These are phyloP conservation scores for Didymella arachidicola DNA, from an alignment of 2,329 filamentous ascomycete genomes.

Conservation along the genomic window DNA sequence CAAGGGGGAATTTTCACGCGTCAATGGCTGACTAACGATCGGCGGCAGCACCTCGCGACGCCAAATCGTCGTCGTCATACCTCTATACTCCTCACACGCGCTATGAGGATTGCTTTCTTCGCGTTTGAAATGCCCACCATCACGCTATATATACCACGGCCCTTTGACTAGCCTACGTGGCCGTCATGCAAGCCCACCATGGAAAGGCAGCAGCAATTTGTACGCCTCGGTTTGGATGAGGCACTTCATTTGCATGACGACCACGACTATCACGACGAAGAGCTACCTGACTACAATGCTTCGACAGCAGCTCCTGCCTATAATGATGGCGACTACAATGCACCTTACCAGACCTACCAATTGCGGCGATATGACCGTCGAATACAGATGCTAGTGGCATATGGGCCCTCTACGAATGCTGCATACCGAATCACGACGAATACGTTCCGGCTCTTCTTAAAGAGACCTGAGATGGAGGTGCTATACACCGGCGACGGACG, in stretches of 20 bases:
- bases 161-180: slow-evolving; percentile 22
- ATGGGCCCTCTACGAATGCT: slow-evolving; percentile 23
- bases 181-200: slow-evolving; percentile 25
- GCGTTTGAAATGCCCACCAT: slow-evolving; percentile 13
- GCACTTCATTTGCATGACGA: slow-evolving; percentile 27
- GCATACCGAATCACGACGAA: slow-evolving; percentile 41
- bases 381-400: slow-evolving; percentile 35
- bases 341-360: slow-evolving; percentile 32
- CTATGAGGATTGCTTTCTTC: slow-evolving; percentile 9
- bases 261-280: slow-evolving; percentile 29
- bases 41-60: not conserved
- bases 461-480: slow-evolving; percentile 46
- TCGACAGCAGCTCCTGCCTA: slow-evolving; percentile 35
- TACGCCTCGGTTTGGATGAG: slow-evolving; percentile 15
- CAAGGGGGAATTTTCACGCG: slow-evolving; percentile 14
- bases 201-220: slow-evolving; percentile 27
- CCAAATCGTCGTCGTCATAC: slow-evolving; percentile 24
- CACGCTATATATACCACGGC: slow-evolving; percentile 22
- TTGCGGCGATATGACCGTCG: slow-evolving; percentile 37
- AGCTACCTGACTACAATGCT: slow-evolving; percentile 39
- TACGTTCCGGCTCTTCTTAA: slow-evolving; percentile 40
- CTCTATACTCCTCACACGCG: slow-evolving; percentile 14
- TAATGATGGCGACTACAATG: slow-evolving; percentile 28
- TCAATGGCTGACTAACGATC: slow-evolving; percentile 21
- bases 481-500: slow-evolving; percentile 30